Evolutionary conservation across 495 filamentous ascomycete species (phyloP).

Genomic region (Aeminium ludgeri): DNA sequence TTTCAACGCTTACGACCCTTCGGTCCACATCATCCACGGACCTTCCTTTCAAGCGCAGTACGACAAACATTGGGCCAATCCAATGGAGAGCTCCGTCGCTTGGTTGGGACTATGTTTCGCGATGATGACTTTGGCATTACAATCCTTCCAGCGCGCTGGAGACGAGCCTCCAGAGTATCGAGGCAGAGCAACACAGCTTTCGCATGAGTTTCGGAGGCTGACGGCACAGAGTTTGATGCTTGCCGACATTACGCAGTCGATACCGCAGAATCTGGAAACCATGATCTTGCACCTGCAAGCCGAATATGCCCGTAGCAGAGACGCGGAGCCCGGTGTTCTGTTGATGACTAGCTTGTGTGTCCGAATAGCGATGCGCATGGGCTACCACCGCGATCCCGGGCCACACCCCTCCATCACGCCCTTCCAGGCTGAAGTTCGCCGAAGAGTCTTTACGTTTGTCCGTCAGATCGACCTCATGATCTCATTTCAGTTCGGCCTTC

Average conservation of each 20-base stretch:
- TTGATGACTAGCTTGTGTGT: conserved; percentile 64
- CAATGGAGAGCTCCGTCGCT: conserved; percentile 57
- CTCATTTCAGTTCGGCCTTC: conserved; percentile 79
- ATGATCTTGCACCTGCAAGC: conserved; percentile 72
- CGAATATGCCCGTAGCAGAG: conserved; percentile 60
- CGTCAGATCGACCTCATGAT: conserved; percentile 68
- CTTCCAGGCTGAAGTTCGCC: conserved; percentile 81
- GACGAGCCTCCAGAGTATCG: conserved; percentile 79
- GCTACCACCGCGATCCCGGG: conserved; percentile 82
- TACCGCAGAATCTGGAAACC: conserved; percentile 74
- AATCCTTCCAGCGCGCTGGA: conserved; percentile 75
- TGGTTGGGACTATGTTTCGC: conserved; percentile 85
- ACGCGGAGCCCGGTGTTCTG: conserved; percentile 70
- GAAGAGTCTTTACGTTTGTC: conserved; percentile 76
- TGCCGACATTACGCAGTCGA: conserved; percentile 79
- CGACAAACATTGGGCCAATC: conserved; percentile 75
- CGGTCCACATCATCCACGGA: conserved; percentile 70
- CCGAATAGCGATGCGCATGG: conserved; percentile 82
- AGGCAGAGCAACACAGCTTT: conserved; percentile 38
- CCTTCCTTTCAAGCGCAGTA: conserved; percentile 76
- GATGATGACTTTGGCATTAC: conserved; percentile 76
- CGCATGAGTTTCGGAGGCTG: conserved; percentile 57
- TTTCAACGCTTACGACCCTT: conserved; percentile 54
- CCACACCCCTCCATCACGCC: conserved; percentile 67
- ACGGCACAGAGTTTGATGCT: conserved; percentile 77